Evolutionary conservation across 108 stramenopile genomes (phyloP), one percentile per base, ranked within the genome.

Genomic region (Cyclotella distinguenda): DNA sequence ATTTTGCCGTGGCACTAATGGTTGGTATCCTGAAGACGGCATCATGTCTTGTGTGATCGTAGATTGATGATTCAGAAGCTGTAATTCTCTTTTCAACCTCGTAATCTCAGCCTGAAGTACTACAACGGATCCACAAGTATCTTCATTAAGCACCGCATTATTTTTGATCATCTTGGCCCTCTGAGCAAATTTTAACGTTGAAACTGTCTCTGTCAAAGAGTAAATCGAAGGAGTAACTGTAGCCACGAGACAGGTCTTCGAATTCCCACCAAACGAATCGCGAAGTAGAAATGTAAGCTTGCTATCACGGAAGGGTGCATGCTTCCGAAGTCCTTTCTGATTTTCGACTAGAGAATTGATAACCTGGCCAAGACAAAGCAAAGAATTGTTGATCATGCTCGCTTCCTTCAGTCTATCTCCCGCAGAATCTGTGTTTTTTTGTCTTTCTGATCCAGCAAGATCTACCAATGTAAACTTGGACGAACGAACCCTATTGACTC

Each of bases 391-490:
- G 77, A 91, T 91, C 59, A 69, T 86, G 38, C 76, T 73, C 5
- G 89, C 87, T 58, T 91, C 89, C 71, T 85, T 84, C 28, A 88
- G 68, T 22, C 77, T 58, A 16, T 80, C 72, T 39, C 86, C 86
- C 21, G 81, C 69, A 4, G 86, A 66, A 31, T 66, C 55, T 0
- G 84, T 72, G 1, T 57, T 34, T 30, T 68, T 72, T 61, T 80
- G 79, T 3, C 79, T 40, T 46, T 80, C 79, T n/a, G 51, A 55
- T 32, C 79, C 79, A 12, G 79, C 79, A 11, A 80, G 40, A 32
- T 80, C 79, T 3, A 80, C 72, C 60, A 80, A 30, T 3, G 79
- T 80, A 36, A 80, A 80, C 26, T 73, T 72, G 0, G 73, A 68
- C 18, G 12, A 33, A 9, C 74, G 60, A 19, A 80, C 60, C 58